phyloP scores from a whole-genome alignment of 805 yeast genomes.

The Ogataea paradorogensis region DNA sequence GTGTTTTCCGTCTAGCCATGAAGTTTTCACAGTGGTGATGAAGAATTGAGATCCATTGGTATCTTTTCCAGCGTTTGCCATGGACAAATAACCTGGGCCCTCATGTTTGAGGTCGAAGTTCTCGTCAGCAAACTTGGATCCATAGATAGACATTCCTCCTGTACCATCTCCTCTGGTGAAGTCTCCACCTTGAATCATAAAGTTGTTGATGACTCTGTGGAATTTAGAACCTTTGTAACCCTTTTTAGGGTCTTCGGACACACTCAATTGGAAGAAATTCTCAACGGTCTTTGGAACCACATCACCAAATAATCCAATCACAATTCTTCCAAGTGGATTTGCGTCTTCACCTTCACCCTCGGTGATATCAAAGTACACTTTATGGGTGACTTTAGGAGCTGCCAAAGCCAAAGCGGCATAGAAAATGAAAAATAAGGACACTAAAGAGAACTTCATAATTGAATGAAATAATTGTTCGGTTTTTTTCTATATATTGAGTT shows the following conservation, averaged over 20 bases:
- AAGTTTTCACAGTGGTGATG: slow-evolving; percentile 85
- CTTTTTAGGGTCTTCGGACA: slow-evolving; percentile 68
- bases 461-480: slow-evolving; percentile 1
- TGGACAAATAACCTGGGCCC: slow-evolving; percentile 65
- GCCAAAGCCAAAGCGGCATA: slow-evolving; percentile 25
- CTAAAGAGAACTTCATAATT: slow-evolving; percentile 27
- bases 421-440: slow-evolving; percentile 19
- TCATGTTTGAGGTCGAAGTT: slow-evolving; percentile 66
- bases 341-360: slow-evolving; percentile 75
- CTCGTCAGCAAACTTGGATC: slow-evolving; percentile 64
- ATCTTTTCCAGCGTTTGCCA: slow-evolving; percentile 78
- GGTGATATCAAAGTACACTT: slow-evolving; percentile 80
- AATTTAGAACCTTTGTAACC: slow-evolving; percentile 62
- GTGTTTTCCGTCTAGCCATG: slow-evolving; percentile 92
- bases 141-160: slow-evolving; percentile 76
- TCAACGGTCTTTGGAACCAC: slow-evolving; percentile 86
- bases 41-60: slow-evolving; percentile 95
- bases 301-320: slow-evolving; percentile 82
- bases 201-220: slow-evolving; percentile 70
- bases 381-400: slow-evolving; percentile 62
- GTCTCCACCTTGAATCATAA: slow-evolving; percentile 84
- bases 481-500: slow-evolving; percentile 34
- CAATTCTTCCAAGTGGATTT: slow-evolving; percentile 71
- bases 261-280: slow-evolving; percentile 77
- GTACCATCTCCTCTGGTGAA: slow-evolving; percentile 66